Evolutionary conservation across 2,329 filamentous ascomycete species (phyloP), one percentile per base, ranked within the genome.

Genomic region (Sclerotiophoma versabilis): DNA sequence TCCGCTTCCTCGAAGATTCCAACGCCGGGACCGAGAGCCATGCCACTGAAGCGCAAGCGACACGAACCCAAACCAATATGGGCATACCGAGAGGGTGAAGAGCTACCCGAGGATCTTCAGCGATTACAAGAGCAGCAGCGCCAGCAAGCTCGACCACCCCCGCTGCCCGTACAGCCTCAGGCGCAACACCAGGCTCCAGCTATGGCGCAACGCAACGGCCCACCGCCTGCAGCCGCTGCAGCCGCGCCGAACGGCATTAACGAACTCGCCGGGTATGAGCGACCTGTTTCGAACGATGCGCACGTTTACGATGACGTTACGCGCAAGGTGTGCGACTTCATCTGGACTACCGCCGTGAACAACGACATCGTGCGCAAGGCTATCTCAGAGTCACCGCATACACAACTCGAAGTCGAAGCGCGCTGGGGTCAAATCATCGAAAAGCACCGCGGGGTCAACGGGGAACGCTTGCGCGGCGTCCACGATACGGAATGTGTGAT

Each of bases 401-500:
- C 92, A 12, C 84, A 91, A 56, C 87, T 97, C 47, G 95, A 99
- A 75, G 90, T 99, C 49, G 95, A 99, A 77, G 95, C 92, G 9
- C 98, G 98, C 75, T 81, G 98, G 41, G 95, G 95, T 15, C 88
- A 87, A 22, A 81, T 98, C 12, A 87, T 86, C 69, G 84, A 88
- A 57, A 90, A 86, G 6, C 85, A 88, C 51, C 81, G 87, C 5
- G 32, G 38, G 30, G 14, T 32, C 39, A 84, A 91, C n/a, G 78
- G 93, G 22, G 37, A 49, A 19, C 78, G 83, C 9, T 76, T 93
- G 9, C 85, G 86, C 5, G 81, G 95, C 4, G 75, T 82, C 19
- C 88, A 90, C 0, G 90, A 95, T 71, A 89, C 85, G 41, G 79
- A 75, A 45, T 70, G 67, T 38, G 65, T 74, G 22, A 42, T 75